Conservation (phyloP, 352 stramenopile species). For the Pythium biforme region DNA sequence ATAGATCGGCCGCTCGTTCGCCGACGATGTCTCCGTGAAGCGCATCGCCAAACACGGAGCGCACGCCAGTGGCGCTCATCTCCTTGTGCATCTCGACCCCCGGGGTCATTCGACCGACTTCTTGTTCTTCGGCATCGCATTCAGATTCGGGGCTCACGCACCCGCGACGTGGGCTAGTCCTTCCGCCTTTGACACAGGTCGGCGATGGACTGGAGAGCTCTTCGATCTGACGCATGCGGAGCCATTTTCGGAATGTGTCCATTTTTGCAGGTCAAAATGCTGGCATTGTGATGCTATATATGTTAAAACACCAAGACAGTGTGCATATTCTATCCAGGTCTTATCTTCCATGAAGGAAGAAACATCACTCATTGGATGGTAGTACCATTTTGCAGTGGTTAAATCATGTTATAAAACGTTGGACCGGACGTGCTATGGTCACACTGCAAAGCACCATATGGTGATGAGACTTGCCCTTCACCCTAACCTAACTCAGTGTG, state of each 20-base stretch:
- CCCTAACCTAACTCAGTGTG: neutral
- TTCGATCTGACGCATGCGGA: constrained; percentile 10
- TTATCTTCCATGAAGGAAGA: too few relatives aligned
- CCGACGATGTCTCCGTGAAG: neutral
- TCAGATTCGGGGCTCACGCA: neutral
- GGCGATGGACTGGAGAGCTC: neutral
- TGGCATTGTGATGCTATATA: too few relatives aligned
- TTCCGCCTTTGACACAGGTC: neutral
- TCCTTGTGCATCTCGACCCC: neutral
- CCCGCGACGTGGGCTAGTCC: neutral
- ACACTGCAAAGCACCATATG: too few relatives aligned
- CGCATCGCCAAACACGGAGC: too few relatives aligned
- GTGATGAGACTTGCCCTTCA: neutral
- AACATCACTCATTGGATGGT: too few relatives aligned
- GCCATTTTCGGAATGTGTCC: constrained; percentile 5
- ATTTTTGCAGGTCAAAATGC: neutral
- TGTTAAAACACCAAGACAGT: too few relatives aligned
- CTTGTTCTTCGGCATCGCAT: neutral
- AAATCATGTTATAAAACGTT: neutral
- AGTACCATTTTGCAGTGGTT: neutral
- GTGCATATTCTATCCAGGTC: too few relatives aligned
- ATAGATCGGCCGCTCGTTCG: neutral
- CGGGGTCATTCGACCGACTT: neutral
- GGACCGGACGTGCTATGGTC: too few relatives aligned
- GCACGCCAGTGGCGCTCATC: neutral